phyloP scores from a whole-genome alignment of 257 asterid genomes.

The Ophiorrhiza pumila region DNA sequence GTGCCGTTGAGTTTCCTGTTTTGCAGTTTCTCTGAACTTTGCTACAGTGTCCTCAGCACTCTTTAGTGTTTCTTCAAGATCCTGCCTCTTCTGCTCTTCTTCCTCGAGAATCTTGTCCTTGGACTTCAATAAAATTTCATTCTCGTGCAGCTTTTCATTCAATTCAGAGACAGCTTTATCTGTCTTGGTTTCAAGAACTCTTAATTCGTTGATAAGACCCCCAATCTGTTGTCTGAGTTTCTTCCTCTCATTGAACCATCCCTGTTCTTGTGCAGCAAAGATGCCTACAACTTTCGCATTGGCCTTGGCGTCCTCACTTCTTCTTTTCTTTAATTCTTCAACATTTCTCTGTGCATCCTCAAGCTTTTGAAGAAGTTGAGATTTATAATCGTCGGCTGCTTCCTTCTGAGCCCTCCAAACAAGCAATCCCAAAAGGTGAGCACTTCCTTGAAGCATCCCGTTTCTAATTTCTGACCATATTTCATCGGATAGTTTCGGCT shows the following conservation, averaged over 20 bases:
- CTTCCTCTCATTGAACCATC: slow-evolving; percentile 72
- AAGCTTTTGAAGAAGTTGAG: slow-evolving; percentile 45
- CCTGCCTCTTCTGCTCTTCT: slow-evolving; percentile 38
- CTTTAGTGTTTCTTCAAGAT: slow-evolving; percentile 51
- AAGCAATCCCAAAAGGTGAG: slow-evolving; percentile 70
- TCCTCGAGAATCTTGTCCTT: slow-evolving; percentile 56
- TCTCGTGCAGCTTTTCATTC: slow-evolving; percentile 50
- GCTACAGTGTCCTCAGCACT: slow-evolving; percentile 38
- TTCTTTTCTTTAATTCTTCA: slow-evolving; percentile 48
- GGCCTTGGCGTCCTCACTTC: slow-evolving; percentile 89
- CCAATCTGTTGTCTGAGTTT: slow-evolving; percentile 68
- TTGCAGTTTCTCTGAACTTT: slow-evolving; percentile 43
- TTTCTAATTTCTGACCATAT: slow-evolving; percentile 53
- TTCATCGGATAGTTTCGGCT: slow-evolving; percentile 45
- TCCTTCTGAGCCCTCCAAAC: slow-evolving; percentile 55
- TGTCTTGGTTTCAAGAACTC: slow-evolving; percentile 40
- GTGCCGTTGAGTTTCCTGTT: slow-evolving; percentile 57
- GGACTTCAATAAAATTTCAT: slow-evolving; percentile 33
- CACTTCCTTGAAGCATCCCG: slow-evolving; percentile 64
- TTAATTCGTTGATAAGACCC: slow-evolving; percentile 56
- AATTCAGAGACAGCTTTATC: slow-evolving; percentile 46
- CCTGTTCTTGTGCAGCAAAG: slow-evolving; percentile 77
- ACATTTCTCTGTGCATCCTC: slow-evolving; percentile 48
- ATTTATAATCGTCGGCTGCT: slow-evolving; percentile 24
- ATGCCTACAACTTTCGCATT: slow-evolving; percentile 80